A percentile compares a stretch with the other conserved stretches of the same genome.
Evolutionary conservation across 257 asterid species (phyloP).

Genomic region (Plantago elongata): DNA sequence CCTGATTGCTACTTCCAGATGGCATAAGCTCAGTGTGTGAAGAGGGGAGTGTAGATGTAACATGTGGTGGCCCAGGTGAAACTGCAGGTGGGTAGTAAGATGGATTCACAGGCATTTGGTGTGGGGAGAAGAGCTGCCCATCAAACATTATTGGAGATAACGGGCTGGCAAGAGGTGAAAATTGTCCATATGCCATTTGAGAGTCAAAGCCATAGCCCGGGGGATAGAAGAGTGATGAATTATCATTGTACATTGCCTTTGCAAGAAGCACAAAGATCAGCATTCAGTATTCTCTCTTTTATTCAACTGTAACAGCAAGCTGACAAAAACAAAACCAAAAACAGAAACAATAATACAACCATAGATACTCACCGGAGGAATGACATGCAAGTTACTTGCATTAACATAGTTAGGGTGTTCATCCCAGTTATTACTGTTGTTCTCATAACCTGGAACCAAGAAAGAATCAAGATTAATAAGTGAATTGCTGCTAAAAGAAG

Average conservation of each 20-base stretch:
- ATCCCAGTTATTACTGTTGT: conserved; percentile 68
- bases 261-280: conserved; percentile 22
- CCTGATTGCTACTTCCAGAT: conserved; percentile 73
- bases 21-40: conserved; percentile 71
- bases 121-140: conserved; percentile 90
- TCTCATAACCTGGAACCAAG: conserved; percentile 65
- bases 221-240: conserved; percentile 62
- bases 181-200: conserved; percentile 94
- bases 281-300: conserved; percentile 17
- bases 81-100: conserved; percentile 67
- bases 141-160: conserved; percentile 86
- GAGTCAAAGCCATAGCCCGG: conserved; percentile 86
- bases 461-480: conserved; percentile 20
- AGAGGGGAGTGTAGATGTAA: conserved; percentile 53
- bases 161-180: conserved; percentile 81
- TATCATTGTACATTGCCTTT: conserved; percentile 92
- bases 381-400: conserved; percentile 79
- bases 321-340: background rate
- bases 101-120: conserved; percentile 72
- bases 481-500: background rate
- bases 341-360: background rate
- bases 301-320: conserved; percentile 19
- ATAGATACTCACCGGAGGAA: conserved; percentile 66
- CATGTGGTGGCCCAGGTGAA: conserved; percentile 88
- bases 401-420: conserved; percentile 73